Percentiles rank a stretch among this genome's conserved stretches.
These are phyloP conservation scores for Scedosporium apiospermum DNA, from an alignment of 2,329 filamentous ascomycete species.

Conservation along the genomic window DNA sequence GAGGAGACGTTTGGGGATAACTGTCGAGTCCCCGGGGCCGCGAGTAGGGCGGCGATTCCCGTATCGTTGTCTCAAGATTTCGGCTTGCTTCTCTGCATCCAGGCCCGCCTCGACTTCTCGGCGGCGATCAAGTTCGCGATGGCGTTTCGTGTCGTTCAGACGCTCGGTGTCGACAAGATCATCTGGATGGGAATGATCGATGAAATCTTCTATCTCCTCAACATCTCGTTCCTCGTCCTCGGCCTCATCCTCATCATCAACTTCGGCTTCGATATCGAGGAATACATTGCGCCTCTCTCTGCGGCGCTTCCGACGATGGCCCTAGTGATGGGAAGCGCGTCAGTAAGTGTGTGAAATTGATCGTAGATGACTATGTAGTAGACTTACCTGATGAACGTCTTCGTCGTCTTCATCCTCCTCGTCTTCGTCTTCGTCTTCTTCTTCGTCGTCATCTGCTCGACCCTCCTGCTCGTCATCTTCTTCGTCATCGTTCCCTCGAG, in stretches of 20 bases:
- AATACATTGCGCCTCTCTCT: conserved; percentile 71
- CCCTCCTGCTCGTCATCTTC: conserved; percentile 25
- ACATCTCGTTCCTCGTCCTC: conserved; percentile 86
- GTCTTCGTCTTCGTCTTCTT: conserved; percentile 38
- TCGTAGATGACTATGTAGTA: background rate
- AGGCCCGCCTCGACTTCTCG: conserved; percentile 80
- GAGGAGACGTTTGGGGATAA: conserved; percentile 76
- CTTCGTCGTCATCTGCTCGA: conserved; percentile 26
- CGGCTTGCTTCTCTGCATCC: conserved; percentile 89
- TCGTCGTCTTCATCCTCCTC: conserved; percentile 29
- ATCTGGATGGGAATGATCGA: conserved; percentile 83
- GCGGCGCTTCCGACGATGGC: conserved; percentile 72
- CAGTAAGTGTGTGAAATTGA: conserved; percentile 4
- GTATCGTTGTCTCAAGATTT: conserved; percentile 78
- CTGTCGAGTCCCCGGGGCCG: conserved; percentile 57
- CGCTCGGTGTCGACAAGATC: conserved; percentile 73
- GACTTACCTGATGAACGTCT: conserved; percentile 54
- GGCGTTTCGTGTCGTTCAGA: conserved; percentile 81
- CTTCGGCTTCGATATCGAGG: conserved; percentile 96
- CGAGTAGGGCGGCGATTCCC: conserved; percentile 63
- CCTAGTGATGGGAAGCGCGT: conserved; percentile 24
- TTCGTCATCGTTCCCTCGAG: conserved; percentile 25
- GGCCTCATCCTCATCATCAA: conserved; percentile 85
- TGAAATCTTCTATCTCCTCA: conserved; percentile 73
- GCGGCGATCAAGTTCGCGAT: conserved; percentile 87